Base-by-base conservation (phyloP, 495 filamentous ascomycete species). In the Staphylotrichum longicolle region DNA sequence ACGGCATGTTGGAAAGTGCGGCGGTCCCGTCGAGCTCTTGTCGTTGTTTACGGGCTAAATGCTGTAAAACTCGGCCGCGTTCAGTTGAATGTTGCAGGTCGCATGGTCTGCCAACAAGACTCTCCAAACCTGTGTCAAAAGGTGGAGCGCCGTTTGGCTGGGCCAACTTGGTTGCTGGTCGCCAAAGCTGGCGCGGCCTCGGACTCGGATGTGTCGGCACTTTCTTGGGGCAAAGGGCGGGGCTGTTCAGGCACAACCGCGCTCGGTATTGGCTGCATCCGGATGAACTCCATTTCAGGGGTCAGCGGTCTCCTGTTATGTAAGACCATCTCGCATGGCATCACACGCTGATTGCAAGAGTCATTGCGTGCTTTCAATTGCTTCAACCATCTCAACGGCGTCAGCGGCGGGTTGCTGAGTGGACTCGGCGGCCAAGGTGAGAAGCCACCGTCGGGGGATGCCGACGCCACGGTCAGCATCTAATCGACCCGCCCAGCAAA, bases 1-100 rank as follows among this genome's bases (percentile, higher is more conserved):
- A 58, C 32, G 52, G 37, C 67, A 73, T 73, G 37, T 64, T 65
- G 50, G 33, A 42, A 39, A 33, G 20, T 27, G 20, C 20, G 20
- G 20, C 20, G 20, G n/a, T 34, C 5, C 14, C 41, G 42, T n/a
- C n/a, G 33, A 10, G 34, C 34, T 57, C n/a, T 50, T 51, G 39
- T 37, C 42, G n/a, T 9, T 50, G 50, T 0, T 32, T 15, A 32
- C 12, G 33, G 15, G 7, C 42, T 15, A 8, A 42, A 10, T 48
- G 15, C 40, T 45, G 8, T 7, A 12, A 5, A 49, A 41, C 6
- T 9, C 2, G 20, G 20, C 27, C 5, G n/a, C 41, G 48, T 32
- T 51, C 45, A 59, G 6, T 52, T 40, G 10, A 41, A 37, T 2
- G 56, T 49, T 49, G 56, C 34, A 48, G 20, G n/a, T 37, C 20